These are phyloP conservation scores for Daedaleopsis nitida DNA, from an alignment of 768 basidiomycete species.

Conservation along the genomic window DNA sequence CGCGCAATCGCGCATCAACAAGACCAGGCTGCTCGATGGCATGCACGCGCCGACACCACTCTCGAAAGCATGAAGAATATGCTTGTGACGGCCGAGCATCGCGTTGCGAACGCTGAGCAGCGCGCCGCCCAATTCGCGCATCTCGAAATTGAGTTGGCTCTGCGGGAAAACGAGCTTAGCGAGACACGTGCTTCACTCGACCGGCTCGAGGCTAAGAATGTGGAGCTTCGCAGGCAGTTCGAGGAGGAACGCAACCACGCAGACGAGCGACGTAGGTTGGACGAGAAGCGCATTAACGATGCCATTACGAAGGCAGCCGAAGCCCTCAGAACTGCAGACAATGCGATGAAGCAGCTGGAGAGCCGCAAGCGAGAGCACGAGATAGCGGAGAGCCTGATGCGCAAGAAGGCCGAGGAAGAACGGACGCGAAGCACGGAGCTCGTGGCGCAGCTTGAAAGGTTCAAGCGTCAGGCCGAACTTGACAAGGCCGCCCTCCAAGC, in stretches of 20 bases:
- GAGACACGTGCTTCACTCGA: neutral
- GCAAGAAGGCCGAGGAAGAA: neutral
- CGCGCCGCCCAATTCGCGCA: constrained; percentile 4
- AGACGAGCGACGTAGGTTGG: neutral
- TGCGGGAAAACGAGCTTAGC: neutral
- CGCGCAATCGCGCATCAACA: constrained; percentile 31
- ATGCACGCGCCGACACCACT: constrained; percentile 31
- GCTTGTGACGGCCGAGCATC: constrained; percentile 25
- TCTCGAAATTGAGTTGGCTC: neutral
- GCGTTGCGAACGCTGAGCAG: constrained; percentile 13
- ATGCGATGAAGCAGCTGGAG: neutral
- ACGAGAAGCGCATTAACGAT: neutral
- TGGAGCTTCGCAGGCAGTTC: neutral
- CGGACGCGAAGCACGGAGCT: constrained; percentile 11
- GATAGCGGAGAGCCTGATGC: neutral
- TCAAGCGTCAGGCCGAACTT: neutral
- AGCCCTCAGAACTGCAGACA: neutral
- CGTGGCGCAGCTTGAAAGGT: constrained; percentile 6
- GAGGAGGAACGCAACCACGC: neutral
- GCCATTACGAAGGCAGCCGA: neutral
- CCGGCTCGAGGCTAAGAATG: constrained; percentile 1
- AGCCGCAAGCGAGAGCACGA: neutral
- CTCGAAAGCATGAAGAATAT: constrained; percentile 33
- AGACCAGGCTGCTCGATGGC: constrained; percentile 27
- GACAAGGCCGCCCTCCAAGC: constrained; percentile 4